A percentile compares a stretch with the other conserved stretches of the same genome.
phyloP scores from a whole-genome alignment of 164 flowering plant genomes.

The Platanus orientalis region DNA sequence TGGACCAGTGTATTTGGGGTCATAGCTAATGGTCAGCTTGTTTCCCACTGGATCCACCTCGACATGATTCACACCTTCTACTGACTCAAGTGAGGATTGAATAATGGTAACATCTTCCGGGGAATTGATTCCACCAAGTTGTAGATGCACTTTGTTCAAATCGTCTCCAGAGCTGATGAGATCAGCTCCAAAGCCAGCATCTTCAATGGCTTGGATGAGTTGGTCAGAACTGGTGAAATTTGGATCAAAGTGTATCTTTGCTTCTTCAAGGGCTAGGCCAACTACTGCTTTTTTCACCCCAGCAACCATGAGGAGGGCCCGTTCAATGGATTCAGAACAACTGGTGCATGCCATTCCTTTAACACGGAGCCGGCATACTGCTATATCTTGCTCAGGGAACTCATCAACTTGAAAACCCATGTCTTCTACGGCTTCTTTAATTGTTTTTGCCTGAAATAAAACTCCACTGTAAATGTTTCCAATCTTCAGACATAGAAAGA shows the following conservation, averaged over 20 bases:
- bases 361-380: constrained; percentile 67
- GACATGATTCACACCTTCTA: constrained; percentile 63
- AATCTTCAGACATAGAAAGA: not conserved
- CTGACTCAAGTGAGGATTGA: constrained; percentile 44
- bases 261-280: constrained; percentile 88
- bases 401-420: constrained; percentile 66
- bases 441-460: constrained; percentile 43
- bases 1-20: constrained; percentile 78
- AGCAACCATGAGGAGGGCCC: constrained; percentile 54
- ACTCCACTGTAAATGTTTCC: not conserved
- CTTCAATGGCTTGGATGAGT: constrained; percentile 65
- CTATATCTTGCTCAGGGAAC: constrained; percentile 71
- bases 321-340: constrained; percentile 83
- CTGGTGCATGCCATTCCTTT: constrained; percentile 96
- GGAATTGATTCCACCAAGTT: constrained; percentile 56
- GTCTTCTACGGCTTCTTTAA: constrained; percentile 64
- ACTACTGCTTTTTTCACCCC: constrained; percentile 90
- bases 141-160: constrained; percentile 63
- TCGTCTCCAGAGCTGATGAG: constrained; percentile 69
- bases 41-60: constrained; percentile 54
- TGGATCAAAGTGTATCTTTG: constrained; percentile 84
- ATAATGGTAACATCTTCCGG: constrained; percentile 37
- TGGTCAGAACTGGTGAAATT: constrained; percentile 36
- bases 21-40: constrained; percentile 56
- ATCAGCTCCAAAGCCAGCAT: constrained; percentile 90